A percentile compares a stretch with the other conserved stretches of the same genome.
phyloP scores from a whole-genome alignment of 140 eudicot species.

The Ambrosia hybrid region DNA sequence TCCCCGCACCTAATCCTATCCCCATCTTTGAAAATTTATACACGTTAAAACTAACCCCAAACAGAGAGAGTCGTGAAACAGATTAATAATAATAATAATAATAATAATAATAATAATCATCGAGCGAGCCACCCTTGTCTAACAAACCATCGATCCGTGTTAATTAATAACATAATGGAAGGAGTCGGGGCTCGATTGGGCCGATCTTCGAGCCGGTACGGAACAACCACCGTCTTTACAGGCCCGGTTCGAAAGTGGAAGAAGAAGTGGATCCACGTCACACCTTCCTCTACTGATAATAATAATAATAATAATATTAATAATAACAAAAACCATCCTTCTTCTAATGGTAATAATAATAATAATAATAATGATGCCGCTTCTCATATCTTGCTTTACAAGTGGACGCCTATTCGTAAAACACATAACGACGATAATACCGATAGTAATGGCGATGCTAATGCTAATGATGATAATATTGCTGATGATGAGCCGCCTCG shows the following conservation, averaged over 20 bases:
- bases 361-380: constrained; percentile 35
- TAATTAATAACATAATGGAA: constrained; percentile 46
- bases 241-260: constrained; percentile 99
- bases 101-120: too few species aligned
- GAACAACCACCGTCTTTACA: constrained; percentile 80
- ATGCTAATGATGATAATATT: constrained; percentile 20
- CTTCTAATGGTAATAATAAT: constrained; percentile 18
- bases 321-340: constrained; percentile 29
- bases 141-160: too few species aligned
- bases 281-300: constrained; percentile 46
- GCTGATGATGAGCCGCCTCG: constrained; percentile 51
- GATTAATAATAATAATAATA: too few species aligned
- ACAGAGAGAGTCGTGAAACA: too few species aligned
- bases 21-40: too few species aligned
- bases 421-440: constrained; percentile 30
- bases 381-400: constrained; percentile 70
- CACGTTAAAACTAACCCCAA: too few species aligned
- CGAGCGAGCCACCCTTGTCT: too few species aligned
- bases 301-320: constrained; percentile 45
- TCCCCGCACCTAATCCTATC: too few species aligned
- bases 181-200: constrained; percentile 99
- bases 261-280: constrained; percentile 83
- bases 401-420: constrained; percentile 81
- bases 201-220: constrained; percentile 92
- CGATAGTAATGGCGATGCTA: constrained; percentile 8